These are phyloP conservation scores for Penicillium thymicola DNA, from an alignment of 2,329 filamentous ascomycete species.

Conservation along the genomic window DNA sequence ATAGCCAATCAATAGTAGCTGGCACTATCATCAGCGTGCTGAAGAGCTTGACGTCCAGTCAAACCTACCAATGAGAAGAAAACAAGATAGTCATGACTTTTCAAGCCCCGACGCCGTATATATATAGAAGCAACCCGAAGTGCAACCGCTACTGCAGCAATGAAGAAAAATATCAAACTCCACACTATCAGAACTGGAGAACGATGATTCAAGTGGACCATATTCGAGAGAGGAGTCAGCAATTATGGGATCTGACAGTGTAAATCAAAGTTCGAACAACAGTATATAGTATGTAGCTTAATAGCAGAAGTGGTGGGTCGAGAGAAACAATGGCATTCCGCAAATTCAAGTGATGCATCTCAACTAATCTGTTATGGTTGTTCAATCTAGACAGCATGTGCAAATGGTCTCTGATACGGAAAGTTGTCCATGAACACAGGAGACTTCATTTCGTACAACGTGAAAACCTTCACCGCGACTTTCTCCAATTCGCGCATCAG, in stretches of 20 bases:
- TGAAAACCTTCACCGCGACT: background rate
- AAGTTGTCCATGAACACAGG: background rate
- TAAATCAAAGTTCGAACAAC: background rate
- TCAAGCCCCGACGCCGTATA: background rate
- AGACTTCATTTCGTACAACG: background rate
- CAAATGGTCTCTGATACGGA: background rate
- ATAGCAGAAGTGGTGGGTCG: background rate
- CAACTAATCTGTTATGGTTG: background rate
- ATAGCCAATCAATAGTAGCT: constrained; percentile 1
- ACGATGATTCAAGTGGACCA: background rate
- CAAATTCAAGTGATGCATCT: background rate
- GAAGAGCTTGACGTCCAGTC: background rate
- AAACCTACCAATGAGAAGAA: constrained; percentile 4
- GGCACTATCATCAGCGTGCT: background rate
- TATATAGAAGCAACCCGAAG: background rate
- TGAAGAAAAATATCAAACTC: constrained; percentile 5
- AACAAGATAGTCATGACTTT: constrained; percentile 8
- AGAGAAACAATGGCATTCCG: background rate
- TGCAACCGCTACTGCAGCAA: background rate
- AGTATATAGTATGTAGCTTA: background rate
- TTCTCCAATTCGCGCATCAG: background rate
- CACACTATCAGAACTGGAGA: constrained; percentile 3
- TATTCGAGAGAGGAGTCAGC: background rate
- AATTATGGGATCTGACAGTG: background rate
- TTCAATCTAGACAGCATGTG: background rate